Conservation (phyloP, 2,329 filamentous ascomycete species). For the Penicillium crustosum region DNA sequence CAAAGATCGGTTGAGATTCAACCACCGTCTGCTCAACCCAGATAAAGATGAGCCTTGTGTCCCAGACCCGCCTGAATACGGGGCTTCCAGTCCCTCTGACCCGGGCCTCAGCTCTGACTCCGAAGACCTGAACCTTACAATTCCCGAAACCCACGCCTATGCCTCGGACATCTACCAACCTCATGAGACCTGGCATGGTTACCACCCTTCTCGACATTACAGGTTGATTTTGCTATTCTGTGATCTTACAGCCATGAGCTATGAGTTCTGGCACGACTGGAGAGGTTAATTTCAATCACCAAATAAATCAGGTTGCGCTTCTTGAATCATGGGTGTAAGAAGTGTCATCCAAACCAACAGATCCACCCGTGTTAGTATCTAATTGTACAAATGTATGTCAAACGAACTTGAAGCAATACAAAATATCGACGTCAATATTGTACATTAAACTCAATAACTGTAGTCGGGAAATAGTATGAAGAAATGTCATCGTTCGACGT, state of each 20-base stretch:
- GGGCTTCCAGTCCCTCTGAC: not conserved
- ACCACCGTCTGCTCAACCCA: constrained; percentile 16
- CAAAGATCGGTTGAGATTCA: constrained; percentile 20
- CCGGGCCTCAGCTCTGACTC: not conserved
- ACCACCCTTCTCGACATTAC: constrained; percentile 46
- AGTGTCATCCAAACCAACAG: not conserved
- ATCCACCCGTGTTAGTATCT: not conserved
- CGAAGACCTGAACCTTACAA: constrained; percentile 18
- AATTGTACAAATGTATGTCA: not conserved
- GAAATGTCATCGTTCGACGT: not conserved
- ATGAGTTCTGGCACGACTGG: constrained; percentile 56
- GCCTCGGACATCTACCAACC: constrained; percentile 36
- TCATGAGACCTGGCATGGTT: constrained; percentile 41
- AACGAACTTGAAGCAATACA: not conserved
- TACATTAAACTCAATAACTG: not conserved
- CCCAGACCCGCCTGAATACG: not conserved
- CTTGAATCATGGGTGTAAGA: not conserved
- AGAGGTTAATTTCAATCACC: constrained; percentile 13
- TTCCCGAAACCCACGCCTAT: constrained; percentile 38
- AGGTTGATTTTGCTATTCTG: constrained; percentile 57
- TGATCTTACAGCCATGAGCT: constrained; percentile 59
- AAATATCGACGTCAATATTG: no score
- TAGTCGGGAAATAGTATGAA: not conserved
- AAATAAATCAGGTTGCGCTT: not conserved
- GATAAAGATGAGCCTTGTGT: not conserved